These are phyloP conservation scores for Aspergillus sclerotiicarbonarius DNA, from an alignment of 495 filamentous ascomycete genomes.

Conservation along the genomic window DNA sequence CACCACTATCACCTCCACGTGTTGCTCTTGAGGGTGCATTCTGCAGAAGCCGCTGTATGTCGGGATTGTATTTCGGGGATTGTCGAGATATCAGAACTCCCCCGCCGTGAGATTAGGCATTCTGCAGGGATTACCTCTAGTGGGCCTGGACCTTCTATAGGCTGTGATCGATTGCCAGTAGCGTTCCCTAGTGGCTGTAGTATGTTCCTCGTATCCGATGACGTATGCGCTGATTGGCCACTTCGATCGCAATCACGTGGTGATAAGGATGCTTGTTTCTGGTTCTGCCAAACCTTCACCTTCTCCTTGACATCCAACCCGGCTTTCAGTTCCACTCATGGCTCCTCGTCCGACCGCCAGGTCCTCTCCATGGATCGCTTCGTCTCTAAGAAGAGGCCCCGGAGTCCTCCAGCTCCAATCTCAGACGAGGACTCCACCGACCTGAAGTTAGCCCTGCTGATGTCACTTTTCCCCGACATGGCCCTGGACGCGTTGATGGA, in stretches of 20 bases:
- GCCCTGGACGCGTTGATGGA: slow-evolving; percentile 71
- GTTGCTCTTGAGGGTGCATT: background rate
- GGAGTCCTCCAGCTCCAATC: slow-evolving; percentile 17
- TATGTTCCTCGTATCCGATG: too few species aligned
- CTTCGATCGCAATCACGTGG: slow-evolving; percentile 35
- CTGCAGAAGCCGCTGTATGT: background rate
- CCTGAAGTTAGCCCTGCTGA: slow-evolving; percentile 78
- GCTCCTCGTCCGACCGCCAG: background rate
- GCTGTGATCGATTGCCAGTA: too few species aligned
- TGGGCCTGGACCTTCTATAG: too few species aligned
- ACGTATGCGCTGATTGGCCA: slow-evolving; percentile 30
- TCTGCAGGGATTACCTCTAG: too few species aligned
- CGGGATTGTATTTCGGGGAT: background rate
- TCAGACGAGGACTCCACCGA: slow-evolving; percentile 73
- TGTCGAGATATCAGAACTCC: background rate
- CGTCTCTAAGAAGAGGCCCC: slow-evolving; percentile 51
- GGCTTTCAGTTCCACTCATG: background rate
- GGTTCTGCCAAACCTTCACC: background rate
- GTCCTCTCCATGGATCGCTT: slow-evolving; percentile 54
- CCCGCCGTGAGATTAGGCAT: background rate
- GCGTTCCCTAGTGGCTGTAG: too few species aligned
- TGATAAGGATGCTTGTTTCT: slow-evolving; percentile 10
- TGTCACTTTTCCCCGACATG: slow-evolving; percentile 66
- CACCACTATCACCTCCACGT: background rate
- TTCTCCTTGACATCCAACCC: background rate